A percentile compares a stretch with the other conserved stretches of the same genome.
These are phyloP conservation scores for Trichoderma virens DNA, from an alignment of 495 filamentous ascomycete genomes.

Conservation along the genomic window DNA sequence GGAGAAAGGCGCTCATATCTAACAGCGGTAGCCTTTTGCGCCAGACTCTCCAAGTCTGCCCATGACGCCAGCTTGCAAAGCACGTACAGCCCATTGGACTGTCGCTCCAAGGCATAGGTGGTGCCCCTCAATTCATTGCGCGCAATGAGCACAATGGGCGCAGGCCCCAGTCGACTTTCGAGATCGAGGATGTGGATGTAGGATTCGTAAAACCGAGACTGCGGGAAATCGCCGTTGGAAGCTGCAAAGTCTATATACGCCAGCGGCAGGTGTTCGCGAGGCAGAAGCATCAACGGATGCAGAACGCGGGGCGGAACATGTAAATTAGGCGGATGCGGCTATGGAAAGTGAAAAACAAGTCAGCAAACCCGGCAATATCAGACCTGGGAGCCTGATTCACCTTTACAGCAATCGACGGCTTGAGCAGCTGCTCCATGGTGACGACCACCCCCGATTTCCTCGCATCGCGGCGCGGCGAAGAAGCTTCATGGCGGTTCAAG, in stretches of 20 bases:
- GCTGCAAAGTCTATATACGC: slow-evolving; percentile 51
- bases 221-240: slow-evolving; percentile 41
- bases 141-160: slow-evolving; percentile 57
- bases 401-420: slow-evolving; percentile 39
- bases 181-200: slow-evolving; percentile 55
- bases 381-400: slow-evolving; percentile 16
- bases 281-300: slow-evolving; percentile 52
- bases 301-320: slow-evolving; percentile 52
- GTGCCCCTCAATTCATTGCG: slow-evolving; percentile 49
- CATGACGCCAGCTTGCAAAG: slow-evolving; percentile 61
- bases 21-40: slow-evolving; percentile 31
- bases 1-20: slow-evolving; percentile 21
- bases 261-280: slow-evolving; percentile 52
- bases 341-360: neutral
- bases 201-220: slow-evolving; percentile 49
- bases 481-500: slow-evolving; percentile 14
- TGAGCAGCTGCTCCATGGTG: slow-evolving; percentile 41
- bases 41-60: slow-evolving; percentile 48
- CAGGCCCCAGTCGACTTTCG: slow-evolving; percentile 42
- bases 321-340: slow-evolving; percentile 53
- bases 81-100: slow-evolving; percentile 56
- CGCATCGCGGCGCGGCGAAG: slow-evolving; percentile 16
- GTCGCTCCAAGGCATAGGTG: slow-evolving; percentile 67
- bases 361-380: slow-evolving; percentile 18
- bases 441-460: slow-evolving; percentile 19